Evolutionary conservation across 768 basidiomycete genomes (phyloP).

Genomic region (Kwoniella sp.): DNA sequence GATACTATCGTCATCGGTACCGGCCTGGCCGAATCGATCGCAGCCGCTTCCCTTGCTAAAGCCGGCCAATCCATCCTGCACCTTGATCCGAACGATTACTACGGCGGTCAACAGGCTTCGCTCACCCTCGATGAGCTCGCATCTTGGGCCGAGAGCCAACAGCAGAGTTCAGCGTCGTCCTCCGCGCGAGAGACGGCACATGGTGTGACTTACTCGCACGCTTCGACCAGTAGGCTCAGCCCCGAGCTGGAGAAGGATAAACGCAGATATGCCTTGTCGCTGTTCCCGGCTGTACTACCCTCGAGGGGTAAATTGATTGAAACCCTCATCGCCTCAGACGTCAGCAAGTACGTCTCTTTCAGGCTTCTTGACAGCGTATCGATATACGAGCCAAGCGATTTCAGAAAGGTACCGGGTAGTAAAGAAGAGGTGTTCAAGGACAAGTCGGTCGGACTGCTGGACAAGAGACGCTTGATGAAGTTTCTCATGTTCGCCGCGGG

Average conservation of each 20-base stretch:
- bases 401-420: slow-evolving; percentile 75
- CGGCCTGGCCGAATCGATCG: slow-evolving; percentile 74
- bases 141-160: slow-evolving; percentile 65
- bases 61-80: slow-evolving; percentile 86
- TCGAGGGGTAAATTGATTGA: slow-evolving; percentile 77
- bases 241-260: slow-evolving; percentile 57
- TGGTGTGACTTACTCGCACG: slow-evolving; percentile 20
- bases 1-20: slow-evolving; percentile 60
- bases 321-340: slow-evolving; percentile 76
- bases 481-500: slow-evolving; percentile 79
- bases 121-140: slow-evolving; percentile 78
- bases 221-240: slow-evolving; percentile 27
- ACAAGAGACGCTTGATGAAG: slow-evolving; percentile 90
- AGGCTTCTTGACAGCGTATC: slow-evolving; percentile 65
- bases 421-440: slow-evolving; percentile 94
- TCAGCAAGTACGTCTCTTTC: slow-evolving; percentile 88
- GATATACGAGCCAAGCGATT: slow-evolving; percentile 60
- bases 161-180: slow-evolving; percentile 19
- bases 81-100: slow-evolving; percentile 79
- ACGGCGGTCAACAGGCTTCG: slow-evolving; percentile 80
- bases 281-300: slow-evolving; percentile 80
- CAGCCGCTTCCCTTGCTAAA: slow-evolving; percentile 90
- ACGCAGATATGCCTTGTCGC: slow-evolving; percentile 80
- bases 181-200: slow-evolving; percentile 18
- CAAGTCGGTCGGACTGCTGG: slow-evolving; percentile 71